Evolutionary conservation across 73 alveolate species (phyloP), one percentile per base, ranked within the genome.

Genomic region (Tetrahymena elliotti): DNA sequence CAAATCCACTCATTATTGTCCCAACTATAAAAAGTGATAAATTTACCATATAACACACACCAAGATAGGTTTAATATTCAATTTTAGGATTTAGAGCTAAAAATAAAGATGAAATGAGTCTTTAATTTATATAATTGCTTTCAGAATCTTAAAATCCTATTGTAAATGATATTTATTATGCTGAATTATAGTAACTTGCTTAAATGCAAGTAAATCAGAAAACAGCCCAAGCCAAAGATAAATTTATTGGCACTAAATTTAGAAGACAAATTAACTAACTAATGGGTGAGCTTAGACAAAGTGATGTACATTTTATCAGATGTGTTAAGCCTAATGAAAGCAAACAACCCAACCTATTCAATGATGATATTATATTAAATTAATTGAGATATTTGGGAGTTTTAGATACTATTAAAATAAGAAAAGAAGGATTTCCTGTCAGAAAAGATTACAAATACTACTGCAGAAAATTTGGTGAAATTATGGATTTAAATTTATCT

Each of bases 321-420:
- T 98, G 99, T 93, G 95, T 98, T 36, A 98, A 98, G 88, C 99
- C 99, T 35, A 98, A 98, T 93, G 99, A 98, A 54, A 96, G 93
- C 68, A 98, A 98, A 96, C 93, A 96, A 68, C 96, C 97, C 18
- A 93, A 95, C 39, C 4, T 34, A 9, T 96, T 97, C 84, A 95
- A 98, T 34, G 96, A 97, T 94, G 98, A 98, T 24, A 97, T 97
- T 97, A 94, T 99, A 53, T 96, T 98, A 37, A 95, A 97, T 38
- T 98, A 98, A 94, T 97, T 98, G 52, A 98, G 99, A 83, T 98
- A 98, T 96, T 97, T 98, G 98, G 99, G 99, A 27, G 99, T 98
- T 33, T 96, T 98, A 33, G 99, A 98, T 95, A 97, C 99, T 35
- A 97, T 98, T 35, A 98, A 98, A 84, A 98, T 98, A 13, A 96